Evolutionary conservation across 345 rosid species (phyloP).

Genomic region (Salix caprea): DNA sequence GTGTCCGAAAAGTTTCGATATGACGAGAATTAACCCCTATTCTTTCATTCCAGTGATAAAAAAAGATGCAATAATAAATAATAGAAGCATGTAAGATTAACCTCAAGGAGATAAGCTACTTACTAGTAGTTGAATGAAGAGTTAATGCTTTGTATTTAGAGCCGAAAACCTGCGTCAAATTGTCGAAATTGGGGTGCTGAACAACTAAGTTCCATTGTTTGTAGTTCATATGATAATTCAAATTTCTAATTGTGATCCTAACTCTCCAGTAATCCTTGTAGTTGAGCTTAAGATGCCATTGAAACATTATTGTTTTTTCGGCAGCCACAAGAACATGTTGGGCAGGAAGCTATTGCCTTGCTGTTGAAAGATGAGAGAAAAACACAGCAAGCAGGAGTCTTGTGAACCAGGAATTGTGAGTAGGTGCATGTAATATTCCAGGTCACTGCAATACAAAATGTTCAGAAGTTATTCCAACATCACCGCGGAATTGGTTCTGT

Average conservation of each 20-base stretch:
- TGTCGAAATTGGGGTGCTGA: conserved; percentile 85
- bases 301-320: conserved; percentile 41
- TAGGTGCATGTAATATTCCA: conserved; percentile 90
- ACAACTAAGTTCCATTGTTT: conserved; percentile 73
- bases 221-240: conserved; percentile 78
- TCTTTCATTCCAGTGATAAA: neutral
- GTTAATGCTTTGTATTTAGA: conserved; percentile 57
- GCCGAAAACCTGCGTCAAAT: conserved; percentile 64
- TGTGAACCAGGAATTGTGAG: conserved; percentile 74
- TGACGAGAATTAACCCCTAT: neutral
- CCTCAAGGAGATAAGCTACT: conserved; percentile 20
- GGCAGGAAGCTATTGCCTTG: conserved; percentile 65
- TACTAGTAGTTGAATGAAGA: conserved; percentile 64
- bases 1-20: neutral
- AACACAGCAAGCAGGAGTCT: conserved; percentile 80
- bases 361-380: conserved; percentile 88
- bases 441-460: conserved; percentile 55
- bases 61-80: neutral
- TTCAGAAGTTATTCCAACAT: neutral
- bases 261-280: conserved; percentile 86
- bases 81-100: neutral
- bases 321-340: conserved; percentile 85
- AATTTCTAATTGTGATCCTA: conserved; percentile 70
- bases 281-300: conserved; percentile 84
- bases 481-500: neutral